Evolutionary conservation across 2,329 filamentous ascomycete species (phyloP).

Genomic region (Pseudogymnoascus sp.): DNA sequence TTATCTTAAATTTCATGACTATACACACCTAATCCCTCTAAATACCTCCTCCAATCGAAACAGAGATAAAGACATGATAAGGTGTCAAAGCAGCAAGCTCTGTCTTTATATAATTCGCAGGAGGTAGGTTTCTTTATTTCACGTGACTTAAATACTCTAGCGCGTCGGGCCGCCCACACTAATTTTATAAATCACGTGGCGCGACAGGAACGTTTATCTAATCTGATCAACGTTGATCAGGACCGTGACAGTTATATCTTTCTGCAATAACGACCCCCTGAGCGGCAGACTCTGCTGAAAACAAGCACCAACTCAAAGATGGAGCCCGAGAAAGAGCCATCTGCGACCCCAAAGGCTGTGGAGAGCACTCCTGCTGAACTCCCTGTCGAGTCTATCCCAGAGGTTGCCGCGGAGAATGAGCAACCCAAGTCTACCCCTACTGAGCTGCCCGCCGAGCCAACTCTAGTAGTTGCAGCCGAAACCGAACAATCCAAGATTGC

Average conservation of each 20-base stretch:
- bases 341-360: neutral
- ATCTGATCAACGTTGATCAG: neutral
- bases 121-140: neutral
- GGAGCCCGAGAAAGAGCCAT: neutral
- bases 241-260: conserved; percentile 1
- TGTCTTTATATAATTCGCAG: neutral
- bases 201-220: neutral
- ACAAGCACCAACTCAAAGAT: conserved; percentile 3
- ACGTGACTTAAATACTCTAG: neutral
- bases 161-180: neutral
- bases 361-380: neutral
- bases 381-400: neutral
- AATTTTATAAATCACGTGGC: neutral
- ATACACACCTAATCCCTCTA: neutral
- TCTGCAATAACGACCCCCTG: neutral
- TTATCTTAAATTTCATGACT: neutral
- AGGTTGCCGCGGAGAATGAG: neutral
- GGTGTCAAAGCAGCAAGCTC: neutral
- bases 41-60: neutral
- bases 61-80: neutral
- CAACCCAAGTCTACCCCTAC: neutral
- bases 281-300: neutral
- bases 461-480: neutral
- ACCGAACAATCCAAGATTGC: neutral
- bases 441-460: neutral